Conservation (phyloP, 257 asterid genomes). For the Galeopsis tetrahit region DNA sequence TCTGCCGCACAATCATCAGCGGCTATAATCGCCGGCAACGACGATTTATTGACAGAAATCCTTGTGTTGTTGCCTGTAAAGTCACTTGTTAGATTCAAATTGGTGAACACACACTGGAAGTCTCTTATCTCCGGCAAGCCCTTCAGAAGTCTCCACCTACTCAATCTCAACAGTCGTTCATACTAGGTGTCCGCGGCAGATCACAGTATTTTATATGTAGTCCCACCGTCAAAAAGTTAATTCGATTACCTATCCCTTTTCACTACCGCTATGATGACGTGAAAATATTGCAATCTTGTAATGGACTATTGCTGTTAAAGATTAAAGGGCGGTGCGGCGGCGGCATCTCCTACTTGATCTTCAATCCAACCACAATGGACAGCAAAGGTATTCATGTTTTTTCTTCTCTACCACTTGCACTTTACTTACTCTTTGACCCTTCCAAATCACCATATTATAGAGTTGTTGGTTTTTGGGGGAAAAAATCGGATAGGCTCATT, state of each 20-base stretch:
- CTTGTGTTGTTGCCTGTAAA: slow-evolving; percentile 20
- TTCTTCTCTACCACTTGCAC: not conserved
- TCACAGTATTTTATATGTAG: too few species aligned
- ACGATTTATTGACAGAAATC: slow-evolving; percentile 3
- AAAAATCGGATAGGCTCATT: too few species aligned
- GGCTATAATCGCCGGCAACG: slow-evolving; percentile 6
- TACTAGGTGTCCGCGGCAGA: too few species aligned
- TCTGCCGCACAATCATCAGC: slow-evolving; percentile 12
- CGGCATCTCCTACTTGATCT: not conserved
- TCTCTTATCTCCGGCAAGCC: not conserved
- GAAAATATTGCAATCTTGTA: slow-evolving; percentile 23
- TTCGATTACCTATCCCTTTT: not conserved
- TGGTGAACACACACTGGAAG: slow-evolving; percentile 26
- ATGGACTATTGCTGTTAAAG: slow-evolving; percentile 26
- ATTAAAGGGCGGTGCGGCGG: not conserved
- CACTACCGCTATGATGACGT: not conserved
- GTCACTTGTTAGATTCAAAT: slow-evolving; percentile 10
- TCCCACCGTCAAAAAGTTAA: not conserved
- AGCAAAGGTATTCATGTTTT: not conserved
- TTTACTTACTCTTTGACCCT: not conserved
- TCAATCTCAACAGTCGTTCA: slow-evolving; percentile 15
- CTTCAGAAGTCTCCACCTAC: not conserved
- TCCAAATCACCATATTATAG: not conserved
- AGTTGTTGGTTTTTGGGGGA: not conserved
- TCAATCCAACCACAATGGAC: slow-evolving; percentile 4